Conservation (phyloP, 495 filamentous ascomycete genomes). For the Friedmanniomyces endolithicus region DNA sequence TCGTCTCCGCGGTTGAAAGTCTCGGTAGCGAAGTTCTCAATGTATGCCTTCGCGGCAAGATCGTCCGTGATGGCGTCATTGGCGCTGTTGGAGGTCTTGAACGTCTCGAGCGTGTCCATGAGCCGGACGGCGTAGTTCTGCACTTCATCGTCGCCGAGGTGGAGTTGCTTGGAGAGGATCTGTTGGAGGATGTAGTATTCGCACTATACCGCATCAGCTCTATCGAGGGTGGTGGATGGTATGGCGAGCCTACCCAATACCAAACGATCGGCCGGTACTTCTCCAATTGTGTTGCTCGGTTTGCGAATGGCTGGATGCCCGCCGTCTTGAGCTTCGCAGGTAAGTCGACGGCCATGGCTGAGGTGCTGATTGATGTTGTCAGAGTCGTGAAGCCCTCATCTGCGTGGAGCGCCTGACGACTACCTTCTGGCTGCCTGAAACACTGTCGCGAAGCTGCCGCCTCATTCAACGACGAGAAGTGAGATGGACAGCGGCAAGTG, state of each 20-base stretch:
- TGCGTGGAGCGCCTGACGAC: too few relatives aligned
- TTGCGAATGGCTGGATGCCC: constrained; percentile 67
- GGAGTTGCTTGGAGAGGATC: constrained; percentile 67
- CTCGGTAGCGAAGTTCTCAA: constrained; percentile 85
- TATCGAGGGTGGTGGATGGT: too few relatives aligned
- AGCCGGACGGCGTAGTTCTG: constrained; percentile 64
- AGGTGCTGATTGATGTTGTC: background rate
- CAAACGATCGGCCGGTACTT: constrained; percentile 70
- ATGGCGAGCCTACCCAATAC: constrained; percentile 48
- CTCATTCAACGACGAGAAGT: background rate
- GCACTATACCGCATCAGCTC: too few relatives aligned
- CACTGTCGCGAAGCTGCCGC: background rate
- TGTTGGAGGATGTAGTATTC: constrained; percentile 90
- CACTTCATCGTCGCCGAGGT: constrained; percentile 60
- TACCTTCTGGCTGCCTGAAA: too few relatives aligned
- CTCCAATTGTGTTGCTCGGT: constrained; percentile 74
- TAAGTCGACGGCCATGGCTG: constrained; percentile 58
- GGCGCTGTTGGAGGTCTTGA: constrained; percentile 47
- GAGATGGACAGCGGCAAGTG: background rate
- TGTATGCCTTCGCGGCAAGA: constrained; percentile 71
- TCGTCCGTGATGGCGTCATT: constrained; percentile 75
- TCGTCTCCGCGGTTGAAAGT: constrained; percentile 75
- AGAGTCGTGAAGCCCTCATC: too few relatives aligned
- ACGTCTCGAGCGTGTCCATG: constrained; percentile 89
- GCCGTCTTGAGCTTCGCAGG: constrained; percentile 63